Conservation (phyloP, 805 yeast genomes). For the Kodamaea neixiangensis region DNA sequence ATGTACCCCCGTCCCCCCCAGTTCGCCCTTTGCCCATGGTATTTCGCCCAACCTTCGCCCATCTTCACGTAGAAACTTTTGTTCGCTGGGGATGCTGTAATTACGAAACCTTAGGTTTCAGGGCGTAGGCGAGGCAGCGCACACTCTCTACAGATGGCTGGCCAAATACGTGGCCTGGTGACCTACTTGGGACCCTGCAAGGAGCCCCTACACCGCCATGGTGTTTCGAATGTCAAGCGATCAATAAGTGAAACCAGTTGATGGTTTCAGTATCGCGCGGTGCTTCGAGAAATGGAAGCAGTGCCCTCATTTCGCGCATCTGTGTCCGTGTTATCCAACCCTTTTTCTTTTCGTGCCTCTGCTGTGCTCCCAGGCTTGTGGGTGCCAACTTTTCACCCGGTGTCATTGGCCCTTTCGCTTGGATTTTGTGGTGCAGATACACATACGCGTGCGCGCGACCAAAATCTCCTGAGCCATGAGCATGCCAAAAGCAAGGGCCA, state of each 20-base stretch:
- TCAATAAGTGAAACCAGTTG: not conserved
- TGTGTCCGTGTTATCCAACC: not conserved
- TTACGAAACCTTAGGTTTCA: constrained; percentile 1
- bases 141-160: not conserved
- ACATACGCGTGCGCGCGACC: not conserved
- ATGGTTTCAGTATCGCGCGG: not conserved
- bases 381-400: not conserved
- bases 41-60: no score
- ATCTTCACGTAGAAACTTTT: no score
- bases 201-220: not conserved
- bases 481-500: no score
- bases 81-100: no score
- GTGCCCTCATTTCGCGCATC: not conserved
- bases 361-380: no score
- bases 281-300: not conserved
- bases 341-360: not conserved
- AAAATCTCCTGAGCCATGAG: not conserved
- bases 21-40: not conserved
- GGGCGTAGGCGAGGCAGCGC: constrained; percentile 1
- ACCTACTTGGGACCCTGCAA: not conserved
- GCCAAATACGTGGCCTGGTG: not conserved
- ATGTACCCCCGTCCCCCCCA: not conserved
- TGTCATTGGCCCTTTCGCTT: not conserved
- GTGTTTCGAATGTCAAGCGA: constrained; percentile 2
- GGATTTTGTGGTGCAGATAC: not conserved